A percentile compares a stretch with the other conserved stretches of the same genome.
These are phyloP conservation scores for Huntiella moniliformis DNA, from an alignment of 2,329 filamentous ascomycete species.

Conservation along the genomic window DNA sequence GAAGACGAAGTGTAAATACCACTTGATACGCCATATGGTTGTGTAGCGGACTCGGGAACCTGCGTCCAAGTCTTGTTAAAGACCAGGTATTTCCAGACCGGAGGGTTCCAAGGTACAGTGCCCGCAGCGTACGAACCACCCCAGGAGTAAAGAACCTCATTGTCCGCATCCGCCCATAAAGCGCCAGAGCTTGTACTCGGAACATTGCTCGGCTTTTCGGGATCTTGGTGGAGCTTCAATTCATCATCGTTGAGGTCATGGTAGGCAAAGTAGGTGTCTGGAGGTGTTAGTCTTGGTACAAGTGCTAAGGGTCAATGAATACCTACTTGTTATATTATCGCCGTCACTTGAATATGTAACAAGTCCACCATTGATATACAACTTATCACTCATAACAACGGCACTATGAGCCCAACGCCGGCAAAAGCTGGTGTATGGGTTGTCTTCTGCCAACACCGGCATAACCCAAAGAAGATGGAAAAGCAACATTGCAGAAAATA, in stretches of 20 bases:
- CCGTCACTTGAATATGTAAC: too few species aligned
- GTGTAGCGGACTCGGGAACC: slow-evolving; percentile 23
- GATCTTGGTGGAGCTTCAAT: slow-evolving; percentile 32
- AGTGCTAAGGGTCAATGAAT: slow-evolving; percentile 6
- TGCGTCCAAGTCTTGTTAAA: slow-evolving; percentile 32
- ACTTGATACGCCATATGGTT: slow-evolving; percentile 30
- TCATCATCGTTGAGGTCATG: slow-evolving; percentile 33
- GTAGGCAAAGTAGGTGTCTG: slow-evolving; percentile 26
- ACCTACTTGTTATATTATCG: too few species aligned
- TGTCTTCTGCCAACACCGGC: slow-evolving; percentile 20
- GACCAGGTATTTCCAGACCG: slow-evolving; percentile 38
- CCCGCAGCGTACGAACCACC: slow-evolving; percentile 33
- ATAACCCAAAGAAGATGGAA: slow-evolving; percentile 1
- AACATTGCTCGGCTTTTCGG: slow-evolving; percentile 26
- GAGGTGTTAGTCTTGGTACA: neutral
- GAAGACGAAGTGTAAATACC: slow-evolving; percentile 38
- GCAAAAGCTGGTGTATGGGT: slow-evolving; percentile 36
- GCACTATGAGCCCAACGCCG: slow-evolving; percentile 40
- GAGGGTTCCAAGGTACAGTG: slow-evolving; percentile 25
- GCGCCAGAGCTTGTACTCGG: too few species aligned
- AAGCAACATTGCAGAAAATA: too few species aligned
- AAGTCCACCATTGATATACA: slow-evolving; percentile 45
- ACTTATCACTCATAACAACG: slow-evolving; percentile 35
- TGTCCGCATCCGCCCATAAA: slow-evolving; percentile 21
- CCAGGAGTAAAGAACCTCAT: slow-evolving; percentile 44